These are phyloP conservation scores for Chrysoporthe puriensis DNA, from an alignment of 2,329 filamentous ascomycete species.

Conservation along the genomic window DNA sequence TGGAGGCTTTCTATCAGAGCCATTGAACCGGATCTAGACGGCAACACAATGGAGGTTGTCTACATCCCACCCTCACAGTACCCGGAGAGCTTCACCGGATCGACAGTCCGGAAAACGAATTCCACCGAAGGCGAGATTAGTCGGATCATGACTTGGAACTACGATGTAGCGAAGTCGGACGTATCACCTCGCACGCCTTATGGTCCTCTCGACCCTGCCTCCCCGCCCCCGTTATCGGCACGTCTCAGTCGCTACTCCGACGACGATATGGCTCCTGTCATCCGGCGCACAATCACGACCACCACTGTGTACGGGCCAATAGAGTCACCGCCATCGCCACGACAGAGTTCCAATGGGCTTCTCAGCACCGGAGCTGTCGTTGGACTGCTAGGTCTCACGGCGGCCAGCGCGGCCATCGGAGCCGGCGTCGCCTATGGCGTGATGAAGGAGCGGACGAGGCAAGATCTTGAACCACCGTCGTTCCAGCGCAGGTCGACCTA, in stretches of 20 bases:
- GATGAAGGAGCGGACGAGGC: slow-evolving; percentile 58
- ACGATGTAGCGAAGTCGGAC: slow-evolving; percentile 43
- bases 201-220: slow-evolving; percentile 31
- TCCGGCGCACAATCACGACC: slow-evolving; percentile 42
- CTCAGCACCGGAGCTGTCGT: slow-evolving; percentile 66
- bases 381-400: slow-evolving; percentile 68
- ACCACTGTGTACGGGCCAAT: slow-evolving; percentile 32
- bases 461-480: slow-evolving; percentile 46
- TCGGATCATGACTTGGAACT: slow-evolving; percentile 55
- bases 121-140: slow-evolving; percentile 45
- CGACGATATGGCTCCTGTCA: slow-evolving; percentile 35
- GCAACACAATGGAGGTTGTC: slow-evolving; percentile 81
- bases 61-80: slow-evolving; percentile 50
- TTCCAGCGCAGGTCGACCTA: slow-evolving; percentile 52
- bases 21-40: slow-evolving; percentile 69
- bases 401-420: slow-evolving; percentile 73
- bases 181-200: slow-evolving; percentile 31
- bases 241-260: slow-evolving; percentile 29
- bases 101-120: slow-evolving; percentile 41
- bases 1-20: slow-evolving; percentile 13
- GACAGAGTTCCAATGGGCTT: slow-evolving; percentile 44
- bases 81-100: slow-evolving; percentile 40
- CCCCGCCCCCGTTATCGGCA: slow-evolving; percentile 16
- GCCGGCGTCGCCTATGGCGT: slow-evolving; percentile 70
- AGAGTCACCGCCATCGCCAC: slow-evolving; percentile 34